Evolutionary conservation across 2,329 filamentous ascomycete species (phyloP), one percentile per base, ranked within the genome.

Genomic region (Celoporthe dispersa): DNA sequence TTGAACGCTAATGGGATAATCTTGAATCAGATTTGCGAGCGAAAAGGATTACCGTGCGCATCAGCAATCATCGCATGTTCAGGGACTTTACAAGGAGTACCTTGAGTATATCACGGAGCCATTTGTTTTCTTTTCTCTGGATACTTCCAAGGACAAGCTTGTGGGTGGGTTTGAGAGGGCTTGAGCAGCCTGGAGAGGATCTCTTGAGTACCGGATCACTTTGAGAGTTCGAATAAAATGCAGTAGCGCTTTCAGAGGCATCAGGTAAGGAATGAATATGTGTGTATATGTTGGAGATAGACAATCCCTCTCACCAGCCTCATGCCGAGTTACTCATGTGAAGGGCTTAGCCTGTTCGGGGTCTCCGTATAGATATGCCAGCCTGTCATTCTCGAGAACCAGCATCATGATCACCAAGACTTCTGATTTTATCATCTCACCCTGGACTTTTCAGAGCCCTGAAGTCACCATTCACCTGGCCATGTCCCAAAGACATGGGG

Each of bases 11-110:
- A 61, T 37, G 11, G 19, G 35, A 37, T 3, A n/a, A 19, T 28
- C 33, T 48, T n/a, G 31, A 37, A 16, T 12, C 16, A 68, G 67
- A 51, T 68, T 68, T 16, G 67, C 61, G 8, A 68, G 60, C 37
- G 61, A 68, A 39, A 25, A 12, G 31, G 67, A 55, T 25, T 68
- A 64, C 37, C 61, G 67, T 28, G 61, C 25, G 35, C 67, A 68
- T 33, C 67, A 64, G 37, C 64, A 68, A 11, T 68, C 67, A 11
- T 53, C 51, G 35, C 67, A 64, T 28, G 67, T 68, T n/a, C 61
- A 64, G 48, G 60, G 35, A 33, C 51, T 68, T 12, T 68, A 68
- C 28, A 31, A 44, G 41, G 48, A 59, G 61, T 68, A 68, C 11
- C 57, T 68, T 12, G 25, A 68, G 61, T 68, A 68, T 22, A 59